Evolutionary conservation across 2,329 filamentous ascomycete genomes (phyloP), one percentile per base, ranked within the genome.

Genomic region (Aotearoamyces nothofagi): DNA sequence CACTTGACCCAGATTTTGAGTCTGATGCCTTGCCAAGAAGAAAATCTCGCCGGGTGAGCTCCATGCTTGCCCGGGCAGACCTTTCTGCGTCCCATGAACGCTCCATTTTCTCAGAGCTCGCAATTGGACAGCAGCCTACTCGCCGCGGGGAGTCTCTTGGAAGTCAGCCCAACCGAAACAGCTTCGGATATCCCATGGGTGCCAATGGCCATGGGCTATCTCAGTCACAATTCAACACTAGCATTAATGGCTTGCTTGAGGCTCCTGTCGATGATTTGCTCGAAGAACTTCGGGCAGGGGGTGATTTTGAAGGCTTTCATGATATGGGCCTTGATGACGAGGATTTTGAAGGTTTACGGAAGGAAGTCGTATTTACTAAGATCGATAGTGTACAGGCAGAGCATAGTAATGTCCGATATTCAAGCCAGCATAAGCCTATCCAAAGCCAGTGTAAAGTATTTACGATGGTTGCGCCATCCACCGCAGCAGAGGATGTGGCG

Each of bases 31-130:
- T 60, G 9, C 63, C 63, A 0, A 57, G 70, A 29, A 60, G 70
- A 34, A 70, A 69, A 36, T 77, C 71, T 11, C 72, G 90, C 24
- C 71, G 90, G 28, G 78, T 96, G 15, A 98, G 90, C 56, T 96
- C 87, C 10, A 68, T 93, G 55, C 62, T 94, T 30, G 86, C 86
- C 10, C 68, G 87, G 43, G 79, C 81, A 17, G 87, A 94, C 47
- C 59, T 94, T 12, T 87, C 82, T 1, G 77, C 81, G 7, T 90
- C 78, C 10, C 80, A 87, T 39, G 84, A 92, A 41, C 68, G 80
- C 43, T 65, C 75, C 1, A 67, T 75, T n/a, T 92, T 92, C 46
- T 67, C 74, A 15, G 84, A 93, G 27, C 68, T 75, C 34, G 64
- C 69, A 10, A 39, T 38, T 14, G 41, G 38, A 6, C 58, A 59